Conservation (phyloP, 805 yeast genomes). For the Lachancea nothofagi region DNA sequence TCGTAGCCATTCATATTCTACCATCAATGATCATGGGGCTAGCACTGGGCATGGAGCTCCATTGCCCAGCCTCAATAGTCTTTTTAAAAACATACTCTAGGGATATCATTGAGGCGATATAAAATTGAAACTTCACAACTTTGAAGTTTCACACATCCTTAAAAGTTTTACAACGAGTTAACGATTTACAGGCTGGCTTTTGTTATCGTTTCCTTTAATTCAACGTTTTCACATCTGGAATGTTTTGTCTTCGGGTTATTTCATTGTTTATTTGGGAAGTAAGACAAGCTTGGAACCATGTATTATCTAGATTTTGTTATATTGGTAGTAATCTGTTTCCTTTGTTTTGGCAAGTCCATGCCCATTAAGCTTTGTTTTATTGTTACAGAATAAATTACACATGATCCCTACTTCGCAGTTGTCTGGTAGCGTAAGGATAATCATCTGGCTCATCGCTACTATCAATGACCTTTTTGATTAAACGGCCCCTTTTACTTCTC, state of each 20-base stretch:
- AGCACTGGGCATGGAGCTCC: conserved; percentile 13
- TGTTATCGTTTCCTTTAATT: conserved; percentile 3
- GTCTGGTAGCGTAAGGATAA: neutral
- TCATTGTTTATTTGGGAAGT: neutral
- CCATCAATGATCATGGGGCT: conserved; percentile 2
- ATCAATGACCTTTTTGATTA: conserved; percentile 1
- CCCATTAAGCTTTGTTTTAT: conserved; percentile 3
- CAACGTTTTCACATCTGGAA: too few species aligned
- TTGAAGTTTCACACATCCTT: neutral
- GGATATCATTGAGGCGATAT: neutral
- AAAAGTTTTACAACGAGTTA: conserved; percentile 4
- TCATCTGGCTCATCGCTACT: conserved; percentile 7
- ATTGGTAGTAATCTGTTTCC: conserved; percentile 1
- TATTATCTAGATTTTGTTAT: conserved; percentile 7
- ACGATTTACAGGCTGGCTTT: conserved; percentile 7
- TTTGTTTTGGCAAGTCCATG: neutral
- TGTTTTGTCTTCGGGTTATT: neutral
- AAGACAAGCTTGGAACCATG: conserved; percentile 2
- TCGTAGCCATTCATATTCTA: conserved; percentile 4
- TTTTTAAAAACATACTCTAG: conserved; percentile 23
- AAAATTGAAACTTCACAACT: neutral
- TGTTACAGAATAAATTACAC: conserved; percentile 6
- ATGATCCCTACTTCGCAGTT: conserved; percentile 6
- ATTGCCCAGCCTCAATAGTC: conserved; percentile 27
- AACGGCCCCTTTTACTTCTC: conserved; percentile 8